Base-by-base conservation (phyloP, 2,329 filamentous ascomycete genomes). In the Cercospora nicotianae region DNA sequence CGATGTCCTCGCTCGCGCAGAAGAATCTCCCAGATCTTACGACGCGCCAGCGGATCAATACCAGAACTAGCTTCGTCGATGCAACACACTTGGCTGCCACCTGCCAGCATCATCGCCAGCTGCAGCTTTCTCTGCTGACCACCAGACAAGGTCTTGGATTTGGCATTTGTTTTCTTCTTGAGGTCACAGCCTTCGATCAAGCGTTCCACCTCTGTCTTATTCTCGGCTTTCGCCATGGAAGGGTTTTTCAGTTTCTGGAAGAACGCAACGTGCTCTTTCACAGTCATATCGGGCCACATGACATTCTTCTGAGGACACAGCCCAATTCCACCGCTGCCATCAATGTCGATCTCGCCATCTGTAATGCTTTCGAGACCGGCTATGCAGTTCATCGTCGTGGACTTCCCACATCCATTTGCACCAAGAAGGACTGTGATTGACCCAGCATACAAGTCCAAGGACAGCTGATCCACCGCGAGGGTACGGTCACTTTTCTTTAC, bases 261-360 rank as follows among this genome's bases (percentile, higher is more conserved):
- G 60, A 96, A 91, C 9, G 82, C 81, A 16, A 97, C 88, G 75
- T 97, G 94, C 78, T 97, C 93, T 74, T 89, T 87, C 0, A 96
- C 93, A 0, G 91, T 96, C 65, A 97, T 81, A 67, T 93, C 90
- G 73, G 94, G 91, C 93, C 94, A 97, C 33, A 97, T 85, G 5
- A 97, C 94, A 74, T 97, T 97, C 83, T 94, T 94, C 77, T 97
- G 94, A 0, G 94, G 94, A 66, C 93, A 94, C 51, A 96, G 89
- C 13, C 94, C 94, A 20, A 97, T 85, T 0, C 92, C 92, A 9
- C 91, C 91, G 9, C 88, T 89, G 0, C 89, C 90, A 71, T 94
- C 89, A 57, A 97, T 89, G 26, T 87, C 87, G 72, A 97, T 95
- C 3, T 85, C 84, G 2, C 94, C 94, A 67, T 86, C 88, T 0